Evolutionary conservation across 2,329 filamentous ascomycete genomes (phyloP), one percentile per base, ranked within the genome.

Genomic region (Fusarium sulawesiense): DNA sequence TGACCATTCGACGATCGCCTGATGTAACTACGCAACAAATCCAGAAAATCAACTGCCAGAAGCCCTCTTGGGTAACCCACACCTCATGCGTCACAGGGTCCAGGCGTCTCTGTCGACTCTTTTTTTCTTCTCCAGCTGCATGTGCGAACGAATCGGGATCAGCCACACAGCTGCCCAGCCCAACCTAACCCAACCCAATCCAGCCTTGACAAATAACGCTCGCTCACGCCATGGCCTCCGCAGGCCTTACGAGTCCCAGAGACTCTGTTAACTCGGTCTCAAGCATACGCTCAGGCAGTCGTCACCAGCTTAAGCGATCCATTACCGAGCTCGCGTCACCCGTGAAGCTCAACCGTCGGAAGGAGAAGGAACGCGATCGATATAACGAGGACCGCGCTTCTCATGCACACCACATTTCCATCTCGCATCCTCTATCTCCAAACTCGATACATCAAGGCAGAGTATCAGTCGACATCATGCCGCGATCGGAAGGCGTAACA

Each of bases 261-360:
- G 64, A 73, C 63, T 76, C 73, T 30, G 40, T 60, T 60, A 70
- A 73, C 55, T 72, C 73, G 29, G 64, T 72, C 30, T 70, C 75
- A 42, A 72, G 70, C 46, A 58, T 67, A 59, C 74, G 73, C 56
- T 67, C 74, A 27, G 73, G 72, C 75, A 71, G 75, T 77, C 83
- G 83, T 62, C 87, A 88, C 71, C 85, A 87, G 71, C 80, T 88
- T 64, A 85, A 83, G 64, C 84, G 86, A 34, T 89, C 88, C 48
- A 83, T 88, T 62, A 84, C 84, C 46, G 87, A 88, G 68, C 72
- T 87, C 54, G 81, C 85, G 25, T 82, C 84, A 37, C 84, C 86
- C 23, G 79, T 81, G 63, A 82, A 79, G 60, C 78, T 81, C 68
- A 71, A 74, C 76, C 82, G 83, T 29, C 72, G 68, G 41, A 75